A percentile compares a stretch with the other conserved stretches of the same genome.
Evolutionary conservation across 768 basidiomycete genomes (phyloP).

Genomic region (Tephrocybe sp.): DNA sequence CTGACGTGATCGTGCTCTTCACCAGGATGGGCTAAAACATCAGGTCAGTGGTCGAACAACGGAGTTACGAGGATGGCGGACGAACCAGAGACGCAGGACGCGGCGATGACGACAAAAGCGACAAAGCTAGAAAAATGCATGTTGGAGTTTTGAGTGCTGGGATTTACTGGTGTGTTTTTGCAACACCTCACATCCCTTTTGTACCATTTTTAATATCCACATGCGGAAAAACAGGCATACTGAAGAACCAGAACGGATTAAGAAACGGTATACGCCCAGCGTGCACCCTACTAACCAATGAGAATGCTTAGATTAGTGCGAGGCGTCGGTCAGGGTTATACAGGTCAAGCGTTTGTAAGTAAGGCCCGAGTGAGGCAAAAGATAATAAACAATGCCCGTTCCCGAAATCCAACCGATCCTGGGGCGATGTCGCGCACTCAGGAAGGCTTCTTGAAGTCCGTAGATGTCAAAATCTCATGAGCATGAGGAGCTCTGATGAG

Average conservation of each 20-base stretch:
- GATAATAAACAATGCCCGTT: neutral
- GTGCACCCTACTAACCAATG: neutral
- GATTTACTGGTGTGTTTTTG: neutral
- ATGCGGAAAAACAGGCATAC: neutral
- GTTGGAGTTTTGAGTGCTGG: neutral
- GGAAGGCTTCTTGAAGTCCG: neutral
- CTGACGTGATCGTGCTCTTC: conserved; percentile 5
- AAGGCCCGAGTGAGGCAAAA: too few species aligned
- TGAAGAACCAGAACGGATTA: neutral
- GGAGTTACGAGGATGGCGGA: neutral
- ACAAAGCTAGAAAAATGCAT: conserved; percentile 2
- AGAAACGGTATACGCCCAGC: neutral
- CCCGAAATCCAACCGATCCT: neutral
- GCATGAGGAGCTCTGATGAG: neutral
- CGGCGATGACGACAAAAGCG: neutral
- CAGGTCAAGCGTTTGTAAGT: neutral
- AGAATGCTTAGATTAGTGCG: neutral
- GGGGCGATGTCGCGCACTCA: neutral
- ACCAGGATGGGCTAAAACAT: conserved; percentile 3
- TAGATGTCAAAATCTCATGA: neutral
- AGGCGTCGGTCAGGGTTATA: neutral
- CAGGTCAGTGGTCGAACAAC: neutral
- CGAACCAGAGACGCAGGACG: neutral
- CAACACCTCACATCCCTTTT: neutral
- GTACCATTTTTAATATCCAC: too few species aligned